Conservation (phyloP, 768 basidiomycete species). For the Nevesoporus exiguus region DNA sequence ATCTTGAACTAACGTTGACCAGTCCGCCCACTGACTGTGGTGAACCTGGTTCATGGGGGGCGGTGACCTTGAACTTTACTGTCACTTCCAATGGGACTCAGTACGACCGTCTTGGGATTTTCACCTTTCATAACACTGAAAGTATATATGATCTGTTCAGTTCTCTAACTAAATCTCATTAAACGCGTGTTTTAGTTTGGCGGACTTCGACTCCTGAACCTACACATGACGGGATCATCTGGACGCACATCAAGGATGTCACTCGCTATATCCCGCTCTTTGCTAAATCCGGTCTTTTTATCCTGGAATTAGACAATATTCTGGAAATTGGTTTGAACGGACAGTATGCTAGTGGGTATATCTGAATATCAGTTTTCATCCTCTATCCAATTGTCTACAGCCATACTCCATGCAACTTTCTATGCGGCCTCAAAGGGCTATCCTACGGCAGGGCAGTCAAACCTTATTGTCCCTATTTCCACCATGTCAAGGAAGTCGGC, state of each 20-base stretch:
- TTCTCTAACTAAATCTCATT: not conserved
- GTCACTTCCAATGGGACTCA: constrained; percentile 77
- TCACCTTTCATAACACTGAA: constrained; percentile 77
- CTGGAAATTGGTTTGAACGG: constrained; percentile 56
- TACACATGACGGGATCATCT: constrained; percentile 64
- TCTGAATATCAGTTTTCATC: not conserved
- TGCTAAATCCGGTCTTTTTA: constrained; percentile 61
- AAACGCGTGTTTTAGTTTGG: constrained; percentile 50
- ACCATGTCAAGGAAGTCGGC: constrained; percentile 60
- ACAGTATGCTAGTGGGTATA: constrained; percentile 59
- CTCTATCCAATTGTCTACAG: constrained; percentile 32
- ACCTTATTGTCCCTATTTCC: constrained; percentile 67
- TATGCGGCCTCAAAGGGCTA: constrained; percentile 55
- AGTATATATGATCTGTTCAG: constrained; percentile 40
- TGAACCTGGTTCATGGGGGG: constrained; percentile 66
- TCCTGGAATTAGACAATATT: constrained; percentile 71
- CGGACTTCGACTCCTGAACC: constrained; percentile 80
- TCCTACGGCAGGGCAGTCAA: constrained; percentile 57
- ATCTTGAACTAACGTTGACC: not conserved
- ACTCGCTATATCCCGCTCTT: constrained; percentile 72
- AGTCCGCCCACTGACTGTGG: constrained; percentile 77
- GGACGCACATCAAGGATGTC: constrained; percentile 76
- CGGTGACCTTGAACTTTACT: constrained; percentile 71
- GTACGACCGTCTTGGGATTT: constrained; percentile 67
- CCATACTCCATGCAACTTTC: constrained; percentile 68